Evolutionary conservation across 2,329 filamentous ascomycete species (phyloP).

Genomic region (Sporothrix brunneoviolacea): DNA sequence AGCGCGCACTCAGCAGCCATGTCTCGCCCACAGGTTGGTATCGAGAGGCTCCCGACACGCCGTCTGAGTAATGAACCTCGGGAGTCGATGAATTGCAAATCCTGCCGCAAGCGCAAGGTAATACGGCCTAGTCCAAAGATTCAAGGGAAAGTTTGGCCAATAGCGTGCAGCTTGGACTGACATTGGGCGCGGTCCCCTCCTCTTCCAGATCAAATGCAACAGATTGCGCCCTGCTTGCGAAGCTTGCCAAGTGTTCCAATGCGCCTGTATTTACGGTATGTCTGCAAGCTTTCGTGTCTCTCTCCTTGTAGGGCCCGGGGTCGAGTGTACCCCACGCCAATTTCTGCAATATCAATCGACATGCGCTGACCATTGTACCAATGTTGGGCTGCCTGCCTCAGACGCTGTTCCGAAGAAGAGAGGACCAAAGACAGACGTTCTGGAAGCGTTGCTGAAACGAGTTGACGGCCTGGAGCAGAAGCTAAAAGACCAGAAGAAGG

Average conservation of each 20-base stretch:
- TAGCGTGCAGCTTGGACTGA: conserved; percentile 16
- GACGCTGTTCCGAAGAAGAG: conserved; percentile 86
- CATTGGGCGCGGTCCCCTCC: background rate
- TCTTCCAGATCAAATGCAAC: conserved; percentile 79
- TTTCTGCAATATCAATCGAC: background rate
- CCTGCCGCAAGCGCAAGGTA: conserved; percentile 87
- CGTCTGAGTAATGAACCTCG: conserved; percentile 68
- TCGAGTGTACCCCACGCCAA: too few species aligned
- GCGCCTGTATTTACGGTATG: conserved; percentile 80
- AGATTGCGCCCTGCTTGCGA: conserved; percentile 77
- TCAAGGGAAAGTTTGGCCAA: too few species aligned
- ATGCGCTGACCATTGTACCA: background rate
- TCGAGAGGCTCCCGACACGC: conserved; percentile 68
- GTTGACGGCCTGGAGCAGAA: conserved; percentile 80
- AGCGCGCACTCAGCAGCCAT: conserved; percentile 48
- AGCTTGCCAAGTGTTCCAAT: conserved; percentile 84
- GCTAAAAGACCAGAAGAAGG: conserved; percentile 59
- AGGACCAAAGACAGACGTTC: conserved; percentile 82
- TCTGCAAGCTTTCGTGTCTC: conserved; percentile 4
- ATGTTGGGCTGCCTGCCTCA: conserved; percentile 28
- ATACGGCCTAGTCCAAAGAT: too few species aligned
- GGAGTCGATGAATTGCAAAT: conserved; percentile 95
- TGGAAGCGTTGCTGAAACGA: conserved; percentile 76
- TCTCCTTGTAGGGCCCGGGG: too few species aligned
- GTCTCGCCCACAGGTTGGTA: conserved; percentile 71